Evolutionary conservation across 768 basidiomycete species (phyloP).

Genomic region (Trametopsis cervina): DNA sequence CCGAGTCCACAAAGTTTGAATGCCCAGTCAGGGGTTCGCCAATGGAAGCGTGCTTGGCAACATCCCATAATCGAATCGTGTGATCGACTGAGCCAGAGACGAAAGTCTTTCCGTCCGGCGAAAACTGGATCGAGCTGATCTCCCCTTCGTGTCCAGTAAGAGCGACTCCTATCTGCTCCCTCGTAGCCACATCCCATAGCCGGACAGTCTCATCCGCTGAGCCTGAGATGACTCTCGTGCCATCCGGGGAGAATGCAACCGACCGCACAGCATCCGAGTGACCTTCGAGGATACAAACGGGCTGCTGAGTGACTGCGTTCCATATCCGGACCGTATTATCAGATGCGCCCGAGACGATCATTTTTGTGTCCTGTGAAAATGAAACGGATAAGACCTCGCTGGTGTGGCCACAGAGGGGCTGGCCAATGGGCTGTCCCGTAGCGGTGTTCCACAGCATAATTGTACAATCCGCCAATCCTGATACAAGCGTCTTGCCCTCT

Average conservation of each 20-base stretch:
- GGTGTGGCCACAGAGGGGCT: too few species aligned
- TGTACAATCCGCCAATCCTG: too few species aligned
- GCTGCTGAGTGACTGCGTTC: slow-evolving; percentile 7
- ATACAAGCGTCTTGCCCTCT: too few species aligned
- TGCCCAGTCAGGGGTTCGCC: too few species aligned
- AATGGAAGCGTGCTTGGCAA: too few species aligned
- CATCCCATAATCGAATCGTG: too few species aligned
- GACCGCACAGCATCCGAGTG: slow-evolving; percentile 5
- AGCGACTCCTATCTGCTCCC: too few species aligned
- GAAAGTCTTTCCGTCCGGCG: slow-evolving; percentile 16
- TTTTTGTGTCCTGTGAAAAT: neutral
- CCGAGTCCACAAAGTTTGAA: too few species aligned
- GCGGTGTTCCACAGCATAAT: too few species aligned
- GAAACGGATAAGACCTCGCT: neutral
- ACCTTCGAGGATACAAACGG: slow-evolving; percentile 5
- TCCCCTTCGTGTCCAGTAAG: slow-evolving; percentile 21
- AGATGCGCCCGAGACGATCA: neutral
- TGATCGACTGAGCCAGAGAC: slow-evolving; percentile 22
- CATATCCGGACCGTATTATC: slow-evolving; percentile 11
- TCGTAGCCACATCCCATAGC: too few species aligned
- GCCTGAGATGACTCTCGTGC: slow-evolving; percentile 11
- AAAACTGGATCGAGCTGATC: slow-evolving; percentile 15
- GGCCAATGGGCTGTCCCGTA: too few species aligned
- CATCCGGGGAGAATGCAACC: slow-evolving; percentile 16
- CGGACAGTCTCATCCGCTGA: slow-evolving; percentile 11